A percentile compares a stretch with the other conserved stretches of the same genome.
These are phyloP conservation scores for Paralagenidium karlingii DNA, from an alignment of 352 stramenopile genomes.

Conservation along the genomic window DNA sequence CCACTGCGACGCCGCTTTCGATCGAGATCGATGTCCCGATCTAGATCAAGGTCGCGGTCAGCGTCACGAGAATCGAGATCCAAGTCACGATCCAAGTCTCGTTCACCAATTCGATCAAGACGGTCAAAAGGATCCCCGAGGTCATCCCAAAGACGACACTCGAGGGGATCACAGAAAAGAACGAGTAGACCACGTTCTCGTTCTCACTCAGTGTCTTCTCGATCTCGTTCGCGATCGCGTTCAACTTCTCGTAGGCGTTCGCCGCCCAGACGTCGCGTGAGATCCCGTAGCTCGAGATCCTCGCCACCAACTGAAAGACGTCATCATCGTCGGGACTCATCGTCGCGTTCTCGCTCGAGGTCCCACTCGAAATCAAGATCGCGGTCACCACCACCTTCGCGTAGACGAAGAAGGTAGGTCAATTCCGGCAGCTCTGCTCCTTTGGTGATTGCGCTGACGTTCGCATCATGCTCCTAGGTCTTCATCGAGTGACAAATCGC, in stretches of 20 bases:
- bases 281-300: slow-evolving; percentile 4
- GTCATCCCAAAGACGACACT: background rate
- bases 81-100: slow-evolving; percentile 9
- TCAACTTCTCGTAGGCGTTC: slow-evolving; percentile 9
- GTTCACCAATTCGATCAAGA: background rate
- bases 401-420: no score
- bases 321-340: slow-evolving; percentile 11
- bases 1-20: background rate
- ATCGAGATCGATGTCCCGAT: background rate
- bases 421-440: no score
- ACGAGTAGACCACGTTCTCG: slow-evolving; percentile 2
- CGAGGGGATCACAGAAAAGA: background rate
- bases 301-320: slow-evolving; percentile 5
- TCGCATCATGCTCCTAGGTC: no score
- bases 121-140: background rate
- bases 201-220: slow-evolving; percentile 11
- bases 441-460: no score
- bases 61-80: background rate
- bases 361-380: no score
- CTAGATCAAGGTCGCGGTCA: background rate
- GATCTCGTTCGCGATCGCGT: slow-evolving; percentile 4
- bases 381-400: no score
- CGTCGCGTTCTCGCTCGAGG: slow-evolving; percentile 5
- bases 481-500: no score
- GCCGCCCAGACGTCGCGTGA: slow-evolving; percentile 8